Base-by-base conservation (phyloP, 371 early-diverging fungal species). In the Mortierella sp. region DNA sequence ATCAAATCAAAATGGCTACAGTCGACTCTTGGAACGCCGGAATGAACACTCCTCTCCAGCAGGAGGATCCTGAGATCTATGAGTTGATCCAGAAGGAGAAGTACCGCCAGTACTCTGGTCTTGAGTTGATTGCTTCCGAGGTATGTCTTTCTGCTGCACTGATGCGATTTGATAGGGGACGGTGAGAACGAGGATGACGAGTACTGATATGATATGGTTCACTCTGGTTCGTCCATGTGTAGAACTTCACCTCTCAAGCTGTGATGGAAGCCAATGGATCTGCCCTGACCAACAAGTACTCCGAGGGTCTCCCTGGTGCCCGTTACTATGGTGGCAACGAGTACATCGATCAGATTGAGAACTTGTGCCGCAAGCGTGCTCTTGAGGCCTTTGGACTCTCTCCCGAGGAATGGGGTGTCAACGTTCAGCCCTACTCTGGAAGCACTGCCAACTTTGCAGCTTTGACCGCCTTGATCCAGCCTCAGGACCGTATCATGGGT, bases 231-330 rank as follows among this genome's bases (percentile, higher is more conserved):
- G n/a, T n/a, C n/a, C n/a, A n/a, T n/a, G n/a, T n/a, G n/a, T 85
- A 97, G 95, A 99, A 99, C 91, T 99, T 97, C 80, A 98, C 99
- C 39, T 96, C 97, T 47, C 91, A 90, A 72, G 93, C 97, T 38
- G 99, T 98, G 54, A 95, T 98, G 90, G 94, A 96, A 78, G 99
- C 98, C 67, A 93, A 96, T 60, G 98, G 98, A 52, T 97, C 99
- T n/a, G 87, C 95, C 18, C 89, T 99, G 86, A 97, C 97, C 79
- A 99, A 99, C 94, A 99, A 99, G 86, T 99, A 99, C 89, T 97
- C 98, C 19, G 99, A 99, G 83, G 99, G 99, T 58, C 94, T 94
- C 56, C 97, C 97, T 38, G 94, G 95, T 26, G 96, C 96, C 30
- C 95, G 97, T 80, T 95, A 91, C 84, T 94, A 92, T 69, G 92